These are phyloP conservation scores for Syzygium aqueum DNA, from an alignment of 345 rosid species.

Conservation along the genomic window DNA sequence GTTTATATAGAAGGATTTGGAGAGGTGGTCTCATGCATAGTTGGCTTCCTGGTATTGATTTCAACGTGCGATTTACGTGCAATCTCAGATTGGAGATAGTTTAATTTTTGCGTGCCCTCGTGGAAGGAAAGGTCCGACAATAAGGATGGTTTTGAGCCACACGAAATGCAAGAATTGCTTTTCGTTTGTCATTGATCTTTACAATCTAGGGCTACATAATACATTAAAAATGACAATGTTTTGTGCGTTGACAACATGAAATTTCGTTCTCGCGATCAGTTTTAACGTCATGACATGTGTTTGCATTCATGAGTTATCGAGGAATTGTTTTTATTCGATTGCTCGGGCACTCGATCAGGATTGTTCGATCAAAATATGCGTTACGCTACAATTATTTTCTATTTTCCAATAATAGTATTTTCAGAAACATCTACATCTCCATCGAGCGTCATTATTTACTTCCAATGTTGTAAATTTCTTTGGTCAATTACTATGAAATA, in stretches of 20 bases:
- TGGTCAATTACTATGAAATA: background rate
- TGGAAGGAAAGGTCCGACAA: background rate
- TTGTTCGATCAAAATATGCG: background rate
- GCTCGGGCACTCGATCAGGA: background rate
- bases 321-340: background rate
- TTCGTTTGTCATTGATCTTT: background rate
- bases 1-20: background rate
- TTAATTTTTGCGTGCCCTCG: background rate
- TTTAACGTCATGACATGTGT: background rate
- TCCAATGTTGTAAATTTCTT: background rate
- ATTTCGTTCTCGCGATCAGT: background rate
- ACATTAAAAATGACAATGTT: background rate
- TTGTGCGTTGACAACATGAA: background rate
- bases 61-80: slow-evolving; percentile 1
- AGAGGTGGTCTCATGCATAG: background rate
- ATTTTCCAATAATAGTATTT: background rate
- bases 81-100: background rate
- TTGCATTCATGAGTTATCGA: background rate
- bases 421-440: background rate
- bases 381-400: background rate
- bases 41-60: background rate
- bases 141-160: background rate
- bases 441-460: background rate
- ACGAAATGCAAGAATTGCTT: background rate
- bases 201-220: background rate